phyloP scores from a whole-genome alignment of 768 basidiomycete genomes.

The Paxillus involutus region DNA sequence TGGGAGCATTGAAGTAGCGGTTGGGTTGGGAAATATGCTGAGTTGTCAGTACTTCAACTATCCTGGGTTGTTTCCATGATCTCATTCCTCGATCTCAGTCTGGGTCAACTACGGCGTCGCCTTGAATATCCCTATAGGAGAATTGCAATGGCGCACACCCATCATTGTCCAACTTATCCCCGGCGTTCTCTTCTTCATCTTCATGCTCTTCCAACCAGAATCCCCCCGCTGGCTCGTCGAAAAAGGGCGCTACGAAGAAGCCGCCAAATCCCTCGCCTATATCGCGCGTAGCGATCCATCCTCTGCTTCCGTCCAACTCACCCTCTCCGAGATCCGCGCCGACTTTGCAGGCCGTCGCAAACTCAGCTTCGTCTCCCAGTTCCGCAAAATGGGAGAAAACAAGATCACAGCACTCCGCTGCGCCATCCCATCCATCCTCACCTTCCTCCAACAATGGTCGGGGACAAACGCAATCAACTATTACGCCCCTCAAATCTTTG shows the following conservation, averaged over 20 bases:
- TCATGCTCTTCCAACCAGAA: slow-evolving; percentile 41
- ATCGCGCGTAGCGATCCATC: slow-evolving; percentile 22
- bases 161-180: slow-evolving; percentile 41
- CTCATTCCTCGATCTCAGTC: slow-evolving; percentile 16
- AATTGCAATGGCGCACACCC: slow-evolving; percentile 38
- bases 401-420: slow-evolving; percentile 29
- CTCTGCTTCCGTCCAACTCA: slow-evolving; percentile 29
- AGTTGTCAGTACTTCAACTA: slow-evolving; percentile 25
- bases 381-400: slow-evolving; percentile 35
- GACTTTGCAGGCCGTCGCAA: slow-evolving; percentile 34
- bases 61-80: background rate
- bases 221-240: slow-evolving; percentile 44
- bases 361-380: slow-evolving; percentile 24
- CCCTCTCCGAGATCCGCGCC: slow-evolving; percentile 35
- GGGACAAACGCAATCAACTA: slow-evolving; percentile 45
- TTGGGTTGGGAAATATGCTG: slow-evolving; percentile 36
- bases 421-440: slow-evolving; percentile 31
- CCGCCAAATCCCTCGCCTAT: slow-evolving; percentile 30
- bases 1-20: slow-evolving; percentile 30
- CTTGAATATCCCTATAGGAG: slow-evolving; percentile 22
- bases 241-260: slow-evolving; percentile 33
- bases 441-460: slow-evolving; percentile 40
- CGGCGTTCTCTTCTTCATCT: slow-evolving; percentile 32
- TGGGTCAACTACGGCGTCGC: slow-evolving; percentile 38
- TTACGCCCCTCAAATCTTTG: slow-evolving; percentile 38